Percentiles rank a stretch among this genome's conserved stretches.
Evolutionary conservation across 306 rosid species (phyloP).

Genomic region (Abrus pulchellus): DNA sequence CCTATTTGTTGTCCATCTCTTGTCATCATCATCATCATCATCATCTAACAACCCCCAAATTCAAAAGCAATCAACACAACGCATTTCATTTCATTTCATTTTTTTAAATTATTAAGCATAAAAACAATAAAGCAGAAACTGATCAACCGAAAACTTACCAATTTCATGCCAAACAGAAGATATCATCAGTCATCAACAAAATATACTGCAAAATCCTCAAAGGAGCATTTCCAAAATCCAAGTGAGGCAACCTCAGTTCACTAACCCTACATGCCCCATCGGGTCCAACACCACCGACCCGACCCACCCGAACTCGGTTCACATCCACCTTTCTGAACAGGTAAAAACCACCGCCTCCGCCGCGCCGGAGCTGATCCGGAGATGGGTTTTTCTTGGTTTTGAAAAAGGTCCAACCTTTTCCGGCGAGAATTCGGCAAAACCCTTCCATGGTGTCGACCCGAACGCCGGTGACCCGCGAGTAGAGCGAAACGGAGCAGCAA

Average conservation of each 20-base stretch:
- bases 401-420: conserved; percentile 73
- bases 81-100: not conserved
- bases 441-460: conserved; percentile 63
- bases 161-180: conserved; percentile 52
- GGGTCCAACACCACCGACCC: conserved; percentile 43
- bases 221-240: conserved; percentile 78
- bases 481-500: conserved; percentile 62
- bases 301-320: conserved; percentile 60
- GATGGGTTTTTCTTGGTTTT: conserved; percentile 56
- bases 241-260: conserved; percentile 68
- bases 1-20: conserved; percentile 3
- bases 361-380: conserved; percentile 27
- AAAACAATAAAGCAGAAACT: not conserved
- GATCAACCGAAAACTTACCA: conserved; percentile 39
- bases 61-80: conserved; percentile 24
- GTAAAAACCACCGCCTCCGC: conserved; percentile 56
- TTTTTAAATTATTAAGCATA: not conserved
- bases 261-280: conserved; percentile 61
- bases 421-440: conserved; percentile 66
- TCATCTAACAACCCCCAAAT: conserved; percentile 35
- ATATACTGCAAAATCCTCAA: conserved; percentile 80
- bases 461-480: conserved; percentile 55
- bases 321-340: conserved; percentile 66
- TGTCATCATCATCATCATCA: conserved; percentile 8
- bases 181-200: conserved; percentile 74